Percentiles rank a stretch among this genome's conserved stretches.
Conservation (phyloP, 1,139 yeast genomes). For the Zygosaccharomyces pseudobailii region DNA sequence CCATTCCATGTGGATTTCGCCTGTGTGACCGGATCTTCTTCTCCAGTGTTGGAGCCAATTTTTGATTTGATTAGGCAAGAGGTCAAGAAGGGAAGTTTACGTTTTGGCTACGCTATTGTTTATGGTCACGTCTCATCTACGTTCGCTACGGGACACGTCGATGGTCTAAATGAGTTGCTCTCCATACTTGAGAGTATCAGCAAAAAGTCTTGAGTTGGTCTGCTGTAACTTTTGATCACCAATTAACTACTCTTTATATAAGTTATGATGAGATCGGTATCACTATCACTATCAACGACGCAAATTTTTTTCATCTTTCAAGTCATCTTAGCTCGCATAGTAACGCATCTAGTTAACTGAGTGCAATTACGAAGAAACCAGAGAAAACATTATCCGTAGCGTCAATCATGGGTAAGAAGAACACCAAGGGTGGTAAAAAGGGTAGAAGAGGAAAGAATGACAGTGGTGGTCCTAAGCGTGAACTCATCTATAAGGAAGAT, state of each 20-base stretch:
- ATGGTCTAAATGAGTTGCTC: slow-evolving; percentile 75
- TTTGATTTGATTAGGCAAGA: slow-evolving; percentile 56
- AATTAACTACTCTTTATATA: not conserved
- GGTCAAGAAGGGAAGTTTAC: slow-evolving; percentile 36
- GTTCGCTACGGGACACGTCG: slow-evolving; percentile 63
- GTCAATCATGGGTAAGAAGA: slow-evolving; percentile 35
- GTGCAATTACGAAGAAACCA: not conserved
- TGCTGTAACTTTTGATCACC: not conserved
- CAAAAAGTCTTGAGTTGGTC: not conserved
- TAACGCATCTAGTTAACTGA: not conserved
- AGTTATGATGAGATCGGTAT: not conserved
- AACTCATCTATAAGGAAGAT: slow-evolving; percentile 84
- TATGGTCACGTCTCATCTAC: slow-evolving; percentile 52
- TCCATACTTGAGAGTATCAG: slow-evolving; percentile 38
- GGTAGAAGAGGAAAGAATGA: slow-evolving; percentile 99
- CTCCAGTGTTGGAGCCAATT: slow-evolving; percentile 64
- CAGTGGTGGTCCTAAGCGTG: slow-evolving; percentile 88
- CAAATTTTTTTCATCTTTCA: slow-evolving; percentile 2
- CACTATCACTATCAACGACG: not conserved
- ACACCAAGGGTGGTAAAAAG: slow-evolving; percentile 50
- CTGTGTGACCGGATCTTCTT: slow-evolving; percentile 64
- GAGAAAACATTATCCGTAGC: not conserved
- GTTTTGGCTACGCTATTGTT: slow-evolving; percentile 57
- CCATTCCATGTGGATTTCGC: slow-evolving; percentile 29
- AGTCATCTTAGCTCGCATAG: not conserved